Conservation (phyloP, 2,329 filamentous ascomycete genomes). For the Chaetomium olivaceum region DNA sequence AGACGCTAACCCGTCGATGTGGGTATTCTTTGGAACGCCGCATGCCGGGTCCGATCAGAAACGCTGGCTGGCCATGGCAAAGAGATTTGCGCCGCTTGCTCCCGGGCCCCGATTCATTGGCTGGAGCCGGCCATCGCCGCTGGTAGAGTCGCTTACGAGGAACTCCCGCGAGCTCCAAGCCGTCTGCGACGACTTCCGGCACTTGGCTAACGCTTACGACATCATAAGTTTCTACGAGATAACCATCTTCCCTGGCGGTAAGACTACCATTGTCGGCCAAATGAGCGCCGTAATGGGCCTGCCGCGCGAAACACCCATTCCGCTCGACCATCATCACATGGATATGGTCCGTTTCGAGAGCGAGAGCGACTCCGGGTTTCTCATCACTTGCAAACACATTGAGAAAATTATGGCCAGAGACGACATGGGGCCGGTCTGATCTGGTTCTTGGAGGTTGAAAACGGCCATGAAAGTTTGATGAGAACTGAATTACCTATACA, state of each 20-base stretch:
- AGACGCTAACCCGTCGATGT: neutral
- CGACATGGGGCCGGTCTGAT: neutral
- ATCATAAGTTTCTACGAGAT: neutral
- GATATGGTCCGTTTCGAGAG: neutral
- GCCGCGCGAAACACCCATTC: neutral
- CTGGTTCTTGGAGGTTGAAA: neutral
- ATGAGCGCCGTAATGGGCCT: neutral
- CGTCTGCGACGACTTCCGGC: neutral
- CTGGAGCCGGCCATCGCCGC: neutral
- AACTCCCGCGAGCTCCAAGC: neutral
- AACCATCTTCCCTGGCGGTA: neutral
- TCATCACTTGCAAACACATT: neutral
- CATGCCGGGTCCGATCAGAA: neutral
- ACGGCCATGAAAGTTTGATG: no score
- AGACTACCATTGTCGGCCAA: neutral
- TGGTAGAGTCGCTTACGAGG: neutral
- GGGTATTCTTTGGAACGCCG: neutral
- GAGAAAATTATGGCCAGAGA: neutral
- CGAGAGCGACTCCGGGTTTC: neutral
- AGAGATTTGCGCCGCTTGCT: neutral
- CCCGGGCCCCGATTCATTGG: neutral
- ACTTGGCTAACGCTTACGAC: neutral
- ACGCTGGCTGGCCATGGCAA: neutral
- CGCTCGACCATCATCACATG: neutral
- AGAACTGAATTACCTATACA: neutral